Evolutionary conservation across 78 protist species (phyloP), one percentile per base, ranked within the genome.

Genomic region (Paratrimastix pyriformis): DNA sequence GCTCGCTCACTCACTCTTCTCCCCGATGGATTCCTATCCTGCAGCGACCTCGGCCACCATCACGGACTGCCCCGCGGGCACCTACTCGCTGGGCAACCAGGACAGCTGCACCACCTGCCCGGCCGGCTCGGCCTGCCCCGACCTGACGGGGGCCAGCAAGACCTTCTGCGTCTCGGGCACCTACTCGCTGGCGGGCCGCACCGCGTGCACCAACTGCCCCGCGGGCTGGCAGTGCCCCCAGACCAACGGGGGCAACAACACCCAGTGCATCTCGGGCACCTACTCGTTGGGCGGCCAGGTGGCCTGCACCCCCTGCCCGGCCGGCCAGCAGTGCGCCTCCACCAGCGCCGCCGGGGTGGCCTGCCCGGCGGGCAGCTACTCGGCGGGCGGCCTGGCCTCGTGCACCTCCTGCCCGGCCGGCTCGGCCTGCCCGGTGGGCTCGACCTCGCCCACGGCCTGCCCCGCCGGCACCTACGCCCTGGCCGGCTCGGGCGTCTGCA

Each of bases 361-460:
- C 32, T 75, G 79, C 30, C 48, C 30, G 24, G 39, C 6, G 1
- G 79, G 79, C n/a, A 24, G 7, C 35, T 75, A 75, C 60, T 42
- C 79, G 9, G 30, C 11, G 1, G 79, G 64, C 11, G 58, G 54
- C 2, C 65, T 7, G 44, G 18, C 59, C 62, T 4, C 39, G 7
- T 80, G 84, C 71, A 65, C 35, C 15, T n/a, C n/a, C n/a, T n/a
- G n/a, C n/a, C n/a, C n/a, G n/a, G n/a, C n/a, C n/a, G n/a, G n/a
- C n/a, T n/a, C n/a, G n/a, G n/a, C n/a, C n/a, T n/a, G n/a, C n/a
- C n/a, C 32, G 35, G 26, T 24, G 18, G 76, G 74, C 32, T 7
- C 50, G 4, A 6, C 60, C 26, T 0, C 42, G 15, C 75, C 81
- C 1, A 11, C 5, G 33, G 35, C 70, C 24, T 84, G 88, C 35